phyloP scores from a whole-genome alignment of 345 rosid genomes.

The Lagerstroemia speciosa region DNA sequence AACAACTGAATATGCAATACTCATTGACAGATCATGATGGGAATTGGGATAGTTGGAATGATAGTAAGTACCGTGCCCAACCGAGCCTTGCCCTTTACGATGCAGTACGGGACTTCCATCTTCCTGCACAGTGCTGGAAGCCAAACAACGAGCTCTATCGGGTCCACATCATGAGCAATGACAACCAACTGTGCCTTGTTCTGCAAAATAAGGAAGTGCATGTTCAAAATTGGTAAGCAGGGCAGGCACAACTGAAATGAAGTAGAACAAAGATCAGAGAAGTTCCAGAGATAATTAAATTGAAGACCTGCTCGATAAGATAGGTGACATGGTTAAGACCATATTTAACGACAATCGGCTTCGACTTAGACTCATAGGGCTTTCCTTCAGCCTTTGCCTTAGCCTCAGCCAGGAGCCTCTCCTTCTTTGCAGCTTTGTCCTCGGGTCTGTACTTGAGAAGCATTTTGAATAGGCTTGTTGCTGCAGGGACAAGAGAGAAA shows the following conservation, averaged over 20 bases:
- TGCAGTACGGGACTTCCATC: conserved; percentile 41
- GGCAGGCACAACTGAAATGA: no score
- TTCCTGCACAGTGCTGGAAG: conserved; percentile 42
- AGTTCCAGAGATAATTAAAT: no score
- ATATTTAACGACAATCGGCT: conserved; percentile 57
- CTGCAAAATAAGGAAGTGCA: conserved; percentile 9
- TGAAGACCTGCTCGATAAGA: no score
- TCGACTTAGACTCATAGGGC: conserved; percentile 28
- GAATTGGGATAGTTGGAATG: no score
- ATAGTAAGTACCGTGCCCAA: no score
- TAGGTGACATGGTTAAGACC: no score
- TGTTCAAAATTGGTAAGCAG: no score
- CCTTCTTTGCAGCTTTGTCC: conserved; percentile 52
- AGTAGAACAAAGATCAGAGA: no score
- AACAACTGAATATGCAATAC: background rate
- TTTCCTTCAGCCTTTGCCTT: conserved; percentile 57
- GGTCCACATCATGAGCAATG: conserved; percentile 45
- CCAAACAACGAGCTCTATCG: conserved; percentile 40
- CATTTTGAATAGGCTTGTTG: conserved; percentile 42
- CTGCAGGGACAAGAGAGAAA: conserved; percentile 13
- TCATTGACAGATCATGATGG: no score
- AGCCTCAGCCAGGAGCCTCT: conserved; percentile 39
- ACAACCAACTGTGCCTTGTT: conserved; percentile 52
- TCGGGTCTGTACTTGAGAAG: conserved; percentile 53
- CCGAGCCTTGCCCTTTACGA: conserved; percentile 39